Conservation (phyloP, 345 rosid species). For the Eucalyptus erythrocorys region DNA sequence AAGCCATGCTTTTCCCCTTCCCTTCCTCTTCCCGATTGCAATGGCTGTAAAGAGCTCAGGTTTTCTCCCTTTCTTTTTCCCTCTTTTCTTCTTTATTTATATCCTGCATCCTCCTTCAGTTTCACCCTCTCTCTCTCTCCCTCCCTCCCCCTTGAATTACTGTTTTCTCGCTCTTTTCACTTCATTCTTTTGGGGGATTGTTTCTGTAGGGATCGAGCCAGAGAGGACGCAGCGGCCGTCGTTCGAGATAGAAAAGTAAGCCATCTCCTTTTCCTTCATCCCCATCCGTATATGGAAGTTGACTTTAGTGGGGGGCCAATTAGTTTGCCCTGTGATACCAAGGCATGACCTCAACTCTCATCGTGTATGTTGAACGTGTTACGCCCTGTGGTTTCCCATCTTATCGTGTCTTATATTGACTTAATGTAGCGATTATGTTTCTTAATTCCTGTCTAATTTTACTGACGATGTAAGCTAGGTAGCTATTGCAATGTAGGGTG, state of each 20-base stretch:
- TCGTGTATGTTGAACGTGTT: background rate
- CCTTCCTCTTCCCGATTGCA: constrained; percentile 21
- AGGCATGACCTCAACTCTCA: background rate
- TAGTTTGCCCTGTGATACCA: background rate
- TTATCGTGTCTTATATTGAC: background rate
- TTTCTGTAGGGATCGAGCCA: constrained; percentile 25
- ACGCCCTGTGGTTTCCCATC: background rate
- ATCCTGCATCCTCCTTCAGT: background rate
- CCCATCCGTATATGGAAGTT: background rate
- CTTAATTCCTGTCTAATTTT: background rate
- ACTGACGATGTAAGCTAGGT: background rate
- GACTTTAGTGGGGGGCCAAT: background rate
- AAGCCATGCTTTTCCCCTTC: constrained; percentile 9
- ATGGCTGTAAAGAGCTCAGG: constrained; percentile 51
- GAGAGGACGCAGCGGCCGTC: constrained; percentile 27
- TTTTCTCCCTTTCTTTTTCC: background rate
- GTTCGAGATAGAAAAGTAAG: constrained; percentile 73
- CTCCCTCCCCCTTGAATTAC: background rate
- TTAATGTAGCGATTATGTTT: background rate
- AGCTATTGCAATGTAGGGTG: background rate
- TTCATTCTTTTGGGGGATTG: background rate
- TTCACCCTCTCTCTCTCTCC: background rate
- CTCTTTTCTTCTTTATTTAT: background rate
- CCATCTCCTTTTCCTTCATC: background rate
- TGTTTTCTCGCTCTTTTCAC: background rate